phyloP scores from a whole-genome alignment of 305 asterid species.

The Rubia balearica region DNA sequence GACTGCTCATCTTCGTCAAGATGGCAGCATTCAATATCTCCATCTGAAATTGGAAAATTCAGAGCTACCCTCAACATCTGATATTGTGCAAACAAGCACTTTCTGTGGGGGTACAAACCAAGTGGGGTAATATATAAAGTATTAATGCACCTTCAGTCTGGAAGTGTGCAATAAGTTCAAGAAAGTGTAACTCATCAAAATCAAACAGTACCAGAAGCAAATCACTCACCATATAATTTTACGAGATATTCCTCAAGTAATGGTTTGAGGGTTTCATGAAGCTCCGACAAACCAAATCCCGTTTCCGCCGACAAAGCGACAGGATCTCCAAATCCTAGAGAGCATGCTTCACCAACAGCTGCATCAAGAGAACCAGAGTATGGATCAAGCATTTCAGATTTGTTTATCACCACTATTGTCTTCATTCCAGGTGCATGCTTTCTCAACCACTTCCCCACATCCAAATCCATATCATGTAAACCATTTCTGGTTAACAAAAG shows the following conservation, averaged over 20 bases:
- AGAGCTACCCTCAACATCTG: slow-evolving; percentile 14
- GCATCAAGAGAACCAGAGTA: slow-evolving; percentile 67
- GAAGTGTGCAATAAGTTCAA: background rate
- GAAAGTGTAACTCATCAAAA: slow-evolving; percentile 14
- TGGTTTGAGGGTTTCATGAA: slow-evolving; percentile 62
- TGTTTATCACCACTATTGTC: slow-evolving; percentile 77
- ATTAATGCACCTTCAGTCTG: slow-evolving; percentile 1
- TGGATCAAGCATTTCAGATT: slow-evolving; percentile 87
- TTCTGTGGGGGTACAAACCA: background rate
- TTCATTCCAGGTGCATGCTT: slow-evolving; percentile 73
- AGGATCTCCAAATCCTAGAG: slow-evolving; percentile 90
- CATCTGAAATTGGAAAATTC: slow-evolving; percentile 29
- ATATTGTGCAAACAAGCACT: background rate
- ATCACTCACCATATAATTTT: slow-evolving; percentile 37
- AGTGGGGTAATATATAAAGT: background rate
- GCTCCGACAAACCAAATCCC: slow-evolving; percentile 75
- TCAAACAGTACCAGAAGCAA: slow-evolving; percentile 6
- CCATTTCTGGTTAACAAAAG: slow-evolving; percentile 59
- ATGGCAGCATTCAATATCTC: slow-evolving; percentile 27
- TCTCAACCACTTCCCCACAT: slow-evolving; percentile 96
- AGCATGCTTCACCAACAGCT: slow-evolving; percentile 79
- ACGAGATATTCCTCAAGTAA: slow-evolving; percentile 59
- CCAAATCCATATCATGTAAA: slow-evolving; percentile 79
- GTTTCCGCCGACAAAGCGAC: slow-evolving; percentile 92
- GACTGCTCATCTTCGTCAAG: slow-evolving; percentile 40